Evolutionary conservation across 1,284 basidiomycete genomes (phyloP).

Genomic region (Inonotus hispidus): DNA sequence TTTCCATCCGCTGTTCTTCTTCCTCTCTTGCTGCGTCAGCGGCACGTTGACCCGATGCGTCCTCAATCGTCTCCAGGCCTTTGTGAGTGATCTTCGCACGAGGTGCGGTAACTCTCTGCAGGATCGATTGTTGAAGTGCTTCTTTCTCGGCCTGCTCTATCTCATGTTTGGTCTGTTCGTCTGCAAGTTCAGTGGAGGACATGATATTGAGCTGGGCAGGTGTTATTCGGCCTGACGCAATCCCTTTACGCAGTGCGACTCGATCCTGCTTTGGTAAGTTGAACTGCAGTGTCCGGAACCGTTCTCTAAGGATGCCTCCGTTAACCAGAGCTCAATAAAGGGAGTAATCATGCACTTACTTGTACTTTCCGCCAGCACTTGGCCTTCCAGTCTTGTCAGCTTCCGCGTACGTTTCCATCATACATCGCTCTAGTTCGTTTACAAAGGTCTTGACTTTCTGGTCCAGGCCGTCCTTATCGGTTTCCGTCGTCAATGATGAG

Average conservation of each 20-base stretch:
- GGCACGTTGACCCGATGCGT: slow-evolving; percentile 48
- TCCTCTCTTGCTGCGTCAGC: slow-evolving; percentile 46
- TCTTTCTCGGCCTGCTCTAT: slow-evolving; percentile 77
- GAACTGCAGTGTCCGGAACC: slow-evolving; percentile 78
- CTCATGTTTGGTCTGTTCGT: slow-evolving; percentile 74
- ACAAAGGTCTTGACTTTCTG: slow-evolving; percentile 55
- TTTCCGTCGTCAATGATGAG: slow-evolving; percentile 36
- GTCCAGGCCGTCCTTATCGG: slow-evolving; percentile 49
- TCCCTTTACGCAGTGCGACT: slow-evolving; percentile 66
- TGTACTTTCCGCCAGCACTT: slow-evolving; percentile 70
- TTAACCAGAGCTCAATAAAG: background rate
- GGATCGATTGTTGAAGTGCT: slow-evolving; percentile 75
- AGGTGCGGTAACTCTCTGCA: slow-evolving; percentile 64
- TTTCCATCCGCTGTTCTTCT: slow-evolving; percentile 48
- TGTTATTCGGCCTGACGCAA: slow-evolving; percentile 58
- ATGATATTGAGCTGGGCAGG: slow-evolving; percentile 71
- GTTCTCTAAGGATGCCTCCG: slow-evolving; percentile 48
- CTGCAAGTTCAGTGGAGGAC: slow-evolving; percentile 81
- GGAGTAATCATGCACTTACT: slow-evolving; percentile 40
- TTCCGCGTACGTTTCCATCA: slow-evolving; percentile 70
- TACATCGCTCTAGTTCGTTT: slow-evolving; percentile 58
- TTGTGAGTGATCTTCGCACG: slow-evolving; percentile 88
- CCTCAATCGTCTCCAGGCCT: slow-evolving; percentile 82
- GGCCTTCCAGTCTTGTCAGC: slow-evolving; percentile 68
- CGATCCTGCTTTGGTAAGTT: slow-evolving; percentile 75